Conservation (phyloP, 768 basidiomycete species). For the Terana coerulea region DNA sequence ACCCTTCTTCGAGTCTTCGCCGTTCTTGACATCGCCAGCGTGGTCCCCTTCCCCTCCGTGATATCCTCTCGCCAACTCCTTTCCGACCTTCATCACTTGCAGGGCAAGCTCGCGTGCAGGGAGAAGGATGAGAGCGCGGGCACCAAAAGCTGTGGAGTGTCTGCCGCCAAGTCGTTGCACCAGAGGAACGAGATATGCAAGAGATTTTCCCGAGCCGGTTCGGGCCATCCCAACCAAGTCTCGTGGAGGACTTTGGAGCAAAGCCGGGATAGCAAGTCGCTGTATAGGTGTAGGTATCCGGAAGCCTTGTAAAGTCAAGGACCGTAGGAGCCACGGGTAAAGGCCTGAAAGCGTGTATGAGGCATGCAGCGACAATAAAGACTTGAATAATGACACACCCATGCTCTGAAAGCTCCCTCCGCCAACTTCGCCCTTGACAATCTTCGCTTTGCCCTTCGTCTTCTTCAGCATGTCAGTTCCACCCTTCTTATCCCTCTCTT, state of each 20-base stretch:
- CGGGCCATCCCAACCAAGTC: slow-evolving; percentile 98
- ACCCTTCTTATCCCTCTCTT: slow-evolving; percentile 69
- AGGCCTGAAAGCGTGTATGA: slow-evolving; percentile 49
- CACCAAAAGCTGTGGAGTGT: slow-evolving; percentile 77
- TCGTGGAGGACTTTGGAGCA: slow-evolving; percentile 78
- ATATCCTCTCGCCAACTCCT: slow-evolving; percentile 87
- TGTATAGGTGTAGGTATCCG: slow-evolving; percentile 96
- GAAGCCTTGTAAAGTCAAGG: slow-evolving; percentile 89
- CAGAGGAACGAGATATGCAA: slow-evolving; percentile 93
- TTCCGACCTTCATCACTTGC: slow-evolving; percentile 92
- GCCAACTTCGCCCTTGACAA: slow-evolving; percentile 74
- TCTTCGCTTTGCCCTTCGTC: slow-evolving; percentile 66
- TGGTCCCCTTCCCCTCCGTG: slow-evolving; percentile 55
- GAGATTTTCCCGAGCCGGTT: slow-evolving; percentile 96
- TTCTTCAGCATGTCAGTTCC: slow-evolving; percentile 78
- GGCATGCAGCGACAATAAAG: background rate
- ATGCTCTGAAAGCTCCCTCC: slow-evolving; percentile 97
- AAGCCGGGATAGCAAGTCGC: slow-evolving; percentile 79
- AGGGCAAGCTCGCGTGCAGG: slow-evolving; percentile 93
- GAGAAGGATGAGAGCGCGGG: slow-evolving; percentile 82
- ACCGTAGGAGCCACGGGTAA: slow-evolving; percentile 76
- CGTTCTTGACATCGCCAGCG: slow-evolving; percentile 57
- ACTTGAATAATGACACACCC: slow-evolving; percentile 49
- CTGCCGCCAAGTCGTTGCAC: slow-evolving; percentile 80
- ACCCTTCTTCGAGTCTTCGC: slow-evolving; percentile 51